Evolutionary conservation across 495 filamentous ascomycete species (phyloP), one percentile per base, ranked within the genome.

Genomic region (Aspergillus heteromorphus): DNA sequence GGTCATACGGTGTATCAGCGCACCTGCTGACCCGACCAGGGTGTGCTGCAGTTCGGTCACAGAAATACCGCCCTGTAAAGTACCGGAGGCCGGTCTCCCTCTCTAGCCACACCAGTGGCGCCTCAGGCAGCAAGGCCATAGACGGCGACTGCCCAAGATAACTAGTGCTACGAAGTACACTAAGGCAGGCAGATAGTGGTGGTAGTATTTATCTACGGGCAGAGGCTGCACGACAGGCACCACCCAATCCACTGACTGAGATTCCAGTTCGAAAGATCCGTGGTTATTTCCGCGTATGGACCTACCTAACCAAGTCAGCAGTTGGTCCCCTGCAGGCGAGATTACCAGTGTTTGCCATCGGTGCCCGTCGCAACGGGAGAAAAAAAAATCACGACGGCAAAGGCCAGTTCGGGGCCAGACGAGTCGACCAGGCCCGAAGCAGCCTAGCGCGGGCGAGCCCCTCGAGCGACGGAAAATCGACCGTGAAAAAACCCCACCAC

Each of bases 401-500:
- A 4, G 23, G 23, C 23, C 23, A 27, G 3, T 27, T 30, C 13
- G 16, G 43, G 43, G 17, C 56, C 36, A 49, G 52, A 51, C 55
- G 57, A 60, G 55, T 61, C 60, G 55, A 25, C 30, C 16, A 51
- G 48, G 23, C 48, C 49, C 19, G n/a, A 56, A 55, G 25, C 23
- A 31, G 61, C 7, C 49, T 69, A 66, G 66, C 50, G 62, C 17
- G 25, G 10, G 45, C 41, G 52, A 55, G 54, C 57, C 54, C 55
- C 57, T 58, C 51, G 27, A 53, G 20, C 14, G 25, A 45, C 23
- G 20, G 40, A 40, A 31, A 45, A 52, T 58, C 64, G 62, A 65
- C 47, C 42, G 31, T 34, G 60, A 72, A 70, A 68, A 65, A 56
- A 47, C 65, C 55, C 64, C 61, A 62, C 63, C 56, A 64, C 34